phyloP scores from a whole-genome alignment of 305 asterid species.

The Solanum aculeatissimum region DNA sequence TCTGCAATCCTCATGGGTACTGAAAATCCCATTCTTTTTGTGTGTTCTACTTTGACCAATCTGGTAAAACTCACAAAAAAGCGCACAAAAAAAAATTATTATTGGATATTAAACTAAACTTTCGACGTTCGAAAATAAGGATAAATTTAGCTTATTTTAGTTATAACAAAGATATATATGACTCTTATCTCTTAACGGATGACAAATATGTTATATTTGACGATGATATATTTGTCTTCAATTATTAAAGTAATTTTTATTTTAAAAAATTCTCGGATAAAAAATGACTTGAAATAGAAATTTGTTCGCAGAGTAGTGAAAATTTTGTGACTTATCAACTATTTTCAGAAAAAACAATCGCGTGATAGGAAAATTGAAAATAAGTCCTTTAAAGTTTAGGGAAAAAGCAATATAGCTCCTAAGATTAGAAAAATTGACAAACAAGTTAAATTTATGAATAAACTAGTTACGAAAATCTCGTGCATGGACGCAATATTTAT shows the following conservation, averaged over 20 bases:
- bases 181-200: neutral
- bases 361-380: neutral
- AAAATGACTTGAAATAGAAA: neutral
- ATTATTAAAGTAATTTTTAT: neutral
- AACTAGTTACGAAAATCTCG: neutral
- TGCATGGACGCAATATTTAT: too few species aligned
- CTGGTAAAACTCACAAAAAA: neutral
- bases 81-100: neutral
- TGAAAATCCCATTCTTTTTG: neutral
- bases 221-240: too few species aligned
- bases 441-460: neutral
- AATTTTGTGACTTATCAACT: neutral
- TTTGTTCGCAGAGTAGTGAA: neutral
- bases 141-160: neutral
- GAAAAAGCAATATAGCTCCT: neutral
- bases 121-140: too few species aligned
- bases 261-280: too few species aligned
- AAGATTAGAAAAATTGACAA: neutral
- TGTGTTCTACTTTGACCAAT: neutral
- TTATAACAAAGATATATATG: neutral
- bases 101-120: too few species aligned
- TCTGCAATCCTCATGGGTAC: constrained; percentile 17
- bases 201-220: neutral
- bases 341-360: neutral
- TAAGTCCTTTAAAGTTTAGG: neutral